Evolutionary conservation across 2,329 filamentous ascomycete species (phyloP), one percentile per base, ranked within the genome.

Genomic region (Exophiala mesophila): DNA sequence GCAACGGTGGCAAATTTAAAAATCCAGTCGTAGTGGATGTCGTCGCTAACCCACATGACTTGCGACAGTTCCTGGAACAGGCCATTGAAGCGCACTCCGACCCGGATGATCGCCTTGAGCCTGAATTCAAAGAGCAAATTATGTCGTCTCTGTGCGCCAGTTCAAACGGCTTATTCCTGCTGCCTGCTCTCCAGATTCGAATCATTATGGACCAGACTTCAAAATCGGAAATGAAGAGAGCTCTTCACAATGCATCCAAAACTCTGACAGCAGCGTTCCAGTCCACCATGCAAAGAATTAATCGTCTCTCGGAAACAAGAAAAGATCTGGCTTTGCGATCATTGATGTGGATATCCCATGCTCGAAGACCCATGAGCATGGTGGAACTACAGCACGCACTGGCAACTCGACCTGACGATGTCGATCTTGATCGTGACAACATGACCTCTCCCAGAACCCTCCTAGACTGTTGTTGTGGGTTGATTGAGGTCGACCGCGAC

Each of bases 401-500:
- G 42, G 59, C 59, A 7, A 44, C 63, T 6, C 50, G 50, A 16
- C 41, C 44, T 3, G 52, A 45, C 6, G 40, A 52, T 20, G 36
- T 9, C 15, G 46, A 54, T 35, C 30, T 64, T 20, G 52, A 64
- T 36, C 17, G 39, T 32, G 55, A 58, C n/a, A 56, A 59, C 41
- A 34, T 63, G 5, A 43, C 53, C 5, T 45, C 50, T 7, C 36
- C 44, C n/a, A 44, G 46, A 13, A 43, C 39, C 9, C 41, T 60
- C 5, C 20, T 59, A 10, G 58, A 58, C 16, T 53, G 47, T 10
- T 65, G 63, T 36, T 56, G 55, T 29, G 64, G 64, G 1, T 49
- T 67, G 3, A 55, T 65, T 3, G 56, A 55, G 2, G 31, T 61
- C 4, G 63, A 67, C 23, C 40, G 53, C 18, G 36, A 56, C 18